phyloP scores from a whole-genome alignment of 192 early-diverging fungal genomes.

The Ramicandelaber brevisporus region DNA sequence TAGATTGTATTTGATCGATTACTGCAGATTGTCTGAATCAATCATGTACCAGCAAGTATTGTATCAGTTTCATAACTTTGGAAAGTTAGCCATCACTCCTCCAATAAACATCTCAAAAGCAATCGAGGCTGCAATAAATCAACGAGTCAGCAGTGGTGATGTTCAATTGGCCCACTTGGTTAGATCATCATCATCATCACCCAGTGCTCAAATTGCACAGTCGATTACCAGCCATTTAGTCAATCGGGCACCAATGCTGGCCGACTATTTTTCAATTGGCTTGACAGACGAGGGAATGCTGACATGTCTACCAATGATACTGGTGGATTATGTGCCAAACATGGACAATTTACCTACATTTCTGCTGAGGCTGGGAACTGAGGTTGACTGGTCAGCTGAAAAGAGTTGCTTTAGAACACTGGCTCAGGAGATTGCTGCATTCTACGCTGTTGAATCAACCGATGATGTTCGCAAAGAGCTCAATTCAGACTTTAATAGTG shows the following conservation, averaged over 20 bases:
- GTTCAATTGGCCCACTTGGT: background rate
- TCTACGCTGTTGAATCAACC: constrained; percentile 29
- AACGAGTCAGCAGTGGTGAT: constrained; percentile 6
- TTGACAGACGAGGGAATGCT: constrained; percentile 37
- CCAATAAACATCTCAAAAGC: constrained; percentile 41
- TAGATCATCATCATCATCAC: background rate
- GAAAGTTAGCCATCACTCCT: constrained; percentile 31
- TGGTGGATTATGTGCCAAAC: constrained; percentile 58
- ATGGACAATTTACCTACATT: constrained; percentile 68
- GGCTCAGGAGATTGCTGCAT: constrained; percentile 32
- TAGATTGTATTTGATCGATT: constrained; percentile 63
- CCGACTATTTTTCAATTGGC: constrained; percentile 66
- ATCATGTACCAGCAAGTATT: constrained; percentile 74
- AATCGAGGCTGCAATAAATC: constrained; percentile 35
- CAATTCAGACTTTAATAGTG: no score
- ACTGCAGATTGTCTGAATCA: constrained; percentile 46
- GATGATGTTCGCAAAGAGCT: no score
- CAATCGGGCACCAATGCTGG: constrained; percentile 45
- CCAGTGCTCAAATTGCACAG: constrained; percentile 6
- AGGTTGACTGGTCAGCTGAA: constrained; percentile 71
- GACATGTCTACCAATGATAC: constrained; percentile 46
- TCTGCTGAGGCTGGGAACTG: constrained; percentile 46
- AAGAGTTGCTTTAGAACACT: constrained; percentile 60
- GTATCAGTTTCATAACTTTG: constrained; percentile 72
- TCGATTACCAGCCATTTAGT: constrained; percentile 21